phyloP scores from a whole-genome alignment of 768 basidiomycete species.

The Pleurotus platypus region DNA sequence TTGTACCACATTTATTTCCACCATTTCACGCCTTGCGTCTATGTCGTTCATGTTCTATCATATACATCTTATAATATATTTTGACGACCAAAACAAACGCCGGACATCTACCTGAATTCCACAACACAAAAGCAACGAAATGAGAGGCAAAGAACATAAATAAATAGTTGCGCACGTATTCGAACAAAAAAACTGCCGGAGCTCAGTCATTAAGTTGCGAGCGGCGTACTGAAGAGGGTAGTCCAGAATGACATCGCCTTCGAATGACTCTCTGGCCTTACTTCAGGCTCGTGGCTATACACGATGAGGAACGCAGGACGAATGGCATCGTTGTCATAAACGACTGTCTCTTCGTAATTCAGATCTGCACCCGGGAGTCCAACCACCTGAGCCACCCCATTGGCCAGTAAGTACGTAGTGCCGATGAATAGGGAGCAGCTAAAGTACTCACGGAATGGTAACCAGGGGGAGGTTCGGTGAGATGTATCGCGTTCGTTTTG shows the following conservation, averaged over 20 bases:
- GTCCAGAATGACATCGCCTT: constrained; percentile 31
- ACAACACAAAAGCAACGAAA: too few relatives aligned
- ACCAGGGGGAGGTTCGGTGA: constrained; percentile 51
- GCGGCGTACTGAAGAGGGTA: constrained; percentile 45
- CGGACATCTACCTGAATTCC: too few relatives aligned
- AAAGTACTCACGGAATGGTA: constrained; percentile 50
- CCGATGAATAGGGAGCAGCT: neutral
- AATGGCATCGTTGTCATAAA: constrained; percentile 64
- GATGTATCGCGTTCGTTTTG: constrained; percentile 41
- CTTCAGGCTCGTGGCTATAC: constrained; percentile 38
- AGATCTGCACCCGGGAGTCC: constrained; percentile 63
- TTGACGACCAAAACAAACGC: too few relatives aligned
- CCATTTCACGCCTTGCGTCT: too few relatives aligned
- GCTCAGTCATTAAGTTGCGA: constrained; percentile 23
- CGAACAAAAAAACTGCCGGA: too few relatives aligned
- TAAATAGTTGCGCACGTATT: too few relatives aligned
- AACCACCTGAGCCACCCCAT: constrained; percentile 35
- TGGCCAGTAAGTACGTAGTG: neutral
- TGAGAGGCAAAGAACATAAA: too few relatives aligned
- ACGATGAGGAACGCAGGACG: constrained; percentile 66
- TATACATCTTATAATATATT: too few relatives aligned
- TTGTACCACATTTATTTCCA: too few relatives aligned
- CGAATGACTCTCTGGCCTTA: constrained; percentile 17
- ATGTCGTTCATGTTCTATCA: too few relatives aligned
- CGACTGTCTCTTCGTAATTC: constrained; percentile 69